Evolutionary conservation across 495 filamentous ascomycete genomes (phyloP), one percentile per base, ranked within the genome.

Genomic region (Penicillium antarcticum): DNA sequence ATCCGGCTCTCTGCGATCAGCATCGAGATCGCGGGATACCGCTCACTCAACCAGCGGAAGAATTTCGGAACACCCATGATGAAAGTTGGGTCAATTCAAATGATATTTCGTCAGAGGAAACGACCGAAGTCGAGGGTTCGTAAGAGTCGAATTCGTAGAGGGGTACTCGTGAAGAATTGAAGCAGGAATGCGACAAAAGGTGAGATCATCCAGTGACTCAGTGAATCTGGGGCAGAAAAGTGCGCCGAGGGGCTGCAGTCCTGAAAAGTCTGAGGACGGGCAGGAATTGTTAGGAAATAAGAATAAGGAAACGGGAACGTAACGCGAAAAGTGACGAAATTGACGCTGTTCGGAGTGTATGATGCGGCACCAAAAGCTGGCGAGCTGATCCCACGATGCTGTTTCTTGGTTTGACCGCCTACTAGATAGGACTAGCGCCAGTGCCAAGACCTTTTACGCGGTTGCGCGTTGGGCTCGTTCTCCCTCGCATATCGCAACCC

Each of bases 1-100:
- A 99, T 99, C 51, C 94, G 88, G 72, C 95, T 99, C 77, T 99
- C 95, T 46, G 91, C 92, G 69, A 99, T 97, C 56, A 99, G 80
- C 82, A 96, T 91, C 33, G 94, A 97, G 70, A 99, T 99, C 48
- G 95, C 85, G 24, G 95, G 95, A 81, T 99, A 99, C 62, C 95
- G 88, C 84, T 99, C 95, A 37, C 89, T 95, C 79, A 97, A 85
- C 92, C 92, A 97, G 76, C 92, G 72, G 66, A 87, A 87, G 71
- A 88, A 97, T 65, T 98, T 98, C 57, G 94, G 94, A 66, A 98
- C 92, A 87, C 94, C 95, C 84, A 82, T 85, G 58, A 50, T 71
- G 68, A 59, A 55, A 13, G 26, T 21, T 21, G 48, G 41, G 19
- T 33, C 13, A 6, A 11, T n/a, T 45, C 34, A 33, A 36, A 42